Evolutionary conservation across 768 basidiomycete species (phyloP).

Genomic region (Xerocomus potaroensis): DNA sequence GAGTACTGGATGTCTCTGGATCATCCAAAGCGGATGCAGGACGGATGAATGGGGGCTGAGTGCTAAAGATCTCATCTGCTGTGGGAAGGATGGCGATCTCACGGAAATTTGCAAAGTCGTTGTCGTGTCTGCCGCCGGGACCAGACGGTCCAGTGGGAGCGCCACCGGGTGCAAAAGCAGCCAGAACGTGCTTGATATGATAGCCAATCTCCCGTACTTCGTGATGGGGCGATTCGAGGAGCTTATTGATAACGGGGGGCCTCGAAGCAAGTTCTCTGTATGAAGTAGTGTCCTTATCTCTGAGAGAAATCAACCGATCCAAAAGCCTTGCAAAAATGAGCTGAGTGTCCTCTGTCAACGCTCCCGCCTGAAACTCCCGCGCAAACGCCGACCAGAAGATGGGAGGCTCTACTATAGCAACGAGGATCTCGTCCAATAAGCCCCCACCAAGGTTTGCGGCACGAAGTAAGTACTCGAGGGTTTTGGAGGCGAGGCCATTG

Average conservation of each 20-base stretch:
- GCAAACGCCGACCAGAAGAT: conserved; percentile 45
- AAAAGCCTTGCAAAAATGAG: conserved; percentile 47
- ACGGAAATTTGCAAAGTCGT: conserved; percentile 59
- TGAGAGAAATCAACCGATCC: conserved; percentile 41
- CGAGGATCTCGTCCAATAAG: conserved; percentile 40
- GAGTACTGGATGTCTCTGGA: conserved; percentile 33
- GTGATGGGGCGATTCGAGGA: conserved; percentile 23
- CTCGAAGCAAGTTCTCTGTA: conserved; percentile 41
- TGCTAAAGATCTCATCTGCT: conserved; percentile 51
- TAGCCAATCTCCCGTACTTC: conserved; percentile 33
- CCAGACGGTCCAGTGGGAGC: conserved; percentile 16
- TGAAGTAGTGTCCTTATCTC: conserved; percentile 28
- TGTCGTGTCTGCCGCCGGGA: conserved; percentile 69
- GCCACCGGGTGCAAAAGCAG: conserved; percentile 24
- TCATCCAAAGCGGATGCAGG: conserved; percentile 43
- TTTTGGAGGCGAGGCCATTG: conserved; percentile 36
- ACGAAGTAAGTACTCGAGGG: conserved; percentile 39
- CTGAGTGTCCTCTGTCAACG: conserved; percentile 34
- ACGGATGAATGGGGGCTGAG: conserved; percentile 49
- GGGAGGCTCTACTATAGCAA: conserved; percentile 45
- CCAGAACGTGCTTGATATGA: conserved; percentile 40
- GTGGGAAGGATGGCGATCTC: conserved; percentile 62
- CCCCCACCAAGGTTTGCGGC: conserved; percentile 41
- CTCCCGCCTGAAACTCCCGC: conserved; percentile 30
- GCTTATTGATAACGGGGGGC: conserved; percentile 21